Base-by-base conservation (phyloP, 2,329 filamentous ascomycete species). In the Gaeumannomyces tritici region DNA sequence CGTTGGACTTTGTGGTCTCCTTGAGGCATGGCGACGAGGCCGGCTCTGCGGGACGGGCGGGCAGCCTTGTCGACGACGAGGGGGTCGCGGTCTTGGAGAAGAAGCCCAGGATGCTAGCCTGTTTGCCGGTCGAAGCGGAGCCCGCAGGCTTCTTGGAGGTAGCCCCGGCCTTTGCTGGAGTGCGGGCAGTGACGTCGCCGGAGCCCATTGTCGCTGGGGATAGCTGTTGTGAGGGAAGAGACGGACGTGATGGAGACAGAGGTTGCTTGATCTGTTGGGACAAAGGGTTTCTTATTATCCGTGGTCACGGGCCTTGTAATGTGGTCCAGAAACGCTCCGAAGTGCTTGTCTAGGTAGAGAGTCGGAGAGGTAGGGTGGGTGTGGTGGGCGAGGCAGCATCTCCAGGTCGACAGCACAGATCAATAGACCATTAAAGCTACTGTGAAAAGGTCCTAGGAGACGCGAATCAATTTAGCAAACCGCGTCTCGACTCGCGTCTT, bases 51-150 rank as follows among this genome's bases (percentile, higher is more conserved):
- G 67, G 65, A 60, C 73, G 67, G 51, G 66, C 66, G 6, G 70
- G 67, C 3, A 69, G 66, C 63, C 66, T 63, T 63, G 70, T 64
- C 59, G 74, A 70, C 57, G 68, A 63, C 27, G 67, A 64, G 29
- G 70, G 65, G 67, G 71, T 66, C 61, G 68, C 67, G 55, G 76
- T 75, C 72, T 89, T 91, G 67, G 88, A 82, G 70, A 93, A 93
- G 80, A 95, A 95, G 56, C 89, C 89, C 47, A 91, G 78, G 64
- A 95, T 91, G 61, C 88, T 90, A 72, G 90, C 87, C 69, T 84
- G 86, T 70, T 86, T 86, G 65, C 73, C 73, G 7, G 77, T 74
- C 26, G 82, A 82, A 13, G 79, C 75, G 15, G 75, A 74, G 57
- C 75, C 73, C 57, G 74, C 73, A 55, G 76, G 71, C 69, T 83